Base-by-base conservation (phyloP, 2,329 filamentous ascomycete species). In the Claviceps africana region DNA sequence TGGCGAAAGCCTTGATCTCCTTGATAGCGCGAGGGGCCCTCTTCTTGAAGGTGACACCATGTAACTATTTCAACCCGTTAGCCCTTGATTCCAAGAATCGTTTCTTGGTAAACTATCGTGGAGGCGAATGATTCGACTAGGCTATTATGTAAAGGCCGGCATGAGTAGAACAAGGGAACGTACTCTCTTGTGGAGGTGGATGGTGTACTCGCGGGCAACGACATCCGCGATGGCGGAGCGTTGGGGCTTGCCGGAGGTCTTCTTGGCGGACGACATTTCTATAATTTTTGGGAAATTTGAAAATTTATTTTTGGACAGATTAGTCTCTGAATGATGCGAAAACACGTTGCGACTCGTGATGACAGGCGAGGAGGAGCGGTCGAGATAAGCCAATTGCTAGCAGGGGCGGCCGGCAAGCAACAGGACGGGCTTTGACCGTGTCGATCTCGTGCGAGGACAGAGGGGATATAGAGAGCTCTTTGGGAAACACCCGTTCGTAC, bases 41-140 rank as follows among this genome's bases (percentile, higher is more conserved):
- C 88, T 98, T 97, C 87, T 98, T 98, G 89, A 98, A 98, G 72
- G 81, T 82, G 62, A 93, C 87, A 75, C 93, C 93, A 77, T 97
- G 90, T 71, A 96, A 79, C 93, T 97, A 15, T 74, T 61, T 56
- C 50, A 37, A 40, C 30, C 39, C n/a, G 57, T 59, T 54, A 59
- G 57, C 48, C 30, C 35, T 17, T 30, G 3, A 21, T 42, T 31
- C n/a, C 39, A 44, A 33, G 6, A 17, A 21, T 47, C 44, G 47
- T 49, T 59, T 56, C 54, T 44, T 9, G 30, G 31, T n/a, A 30
- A n/a, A 19, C 22, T 11, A 42, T 21, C 13, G 8, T 4, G 2
- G 31, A 9, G 31, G 31, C 31, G 8, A 33, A 2, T 11, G 3
- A 9, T 33, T 11, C 31, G 11, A 33, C 8, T 33, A 11, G 31